Conservation (phyloP, 306 rosid species). For the Carpinus viminea region DNA sequence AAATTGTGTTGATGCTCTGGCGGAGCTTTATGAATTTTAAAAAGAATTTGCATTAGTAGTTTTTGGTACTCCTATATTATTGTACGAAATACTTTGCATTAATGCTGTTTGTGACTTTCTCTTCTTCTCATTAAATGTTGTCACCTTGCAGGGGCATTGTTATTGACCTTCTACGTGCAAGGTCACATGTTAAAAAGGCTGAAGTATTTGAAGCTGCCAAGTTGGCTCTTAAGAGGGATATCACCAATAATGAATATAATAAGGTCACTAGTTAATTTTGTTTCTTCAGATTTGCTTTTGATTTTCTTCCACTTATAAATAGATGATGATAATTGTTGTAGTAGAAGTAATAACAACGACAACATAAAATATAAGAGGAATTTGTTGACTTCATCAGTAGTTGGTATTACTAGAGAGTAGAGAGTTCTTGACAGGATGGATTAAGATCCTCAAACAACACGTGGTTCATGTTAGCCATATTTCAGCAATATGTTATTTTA, state of each 20-base stretch:
- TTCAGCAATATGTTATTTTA: not conserved
- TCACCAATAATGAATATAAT: constrained; percentile 59
- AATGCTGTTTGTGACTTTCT: not conserved
- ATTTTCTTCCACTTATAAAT: not conserved
- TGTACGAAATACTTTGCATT: not conserved
- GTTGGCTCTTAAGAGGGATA: constrained; percentile 57
- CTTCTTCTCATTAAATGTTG: constrained; percentile 12
- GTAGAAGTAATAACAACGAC: not conserved
- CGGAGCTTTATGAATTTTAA: not conserved
- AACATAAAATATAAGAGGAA: not conserved
- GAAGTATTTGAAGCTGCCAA: constrained; percentile 71
- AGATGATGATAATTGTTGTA: not conserved
- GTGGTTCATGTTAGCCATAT: not conserved
- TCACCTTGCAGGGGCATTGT: constrained; percentile 73
- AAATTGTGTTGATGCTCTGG: constrained; percentile 1
- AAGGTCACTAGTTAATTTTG: constrained; percentile 48
- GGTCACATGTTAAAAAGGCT: constrained; percentile 63
- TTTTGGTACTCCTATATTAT: not conserved
- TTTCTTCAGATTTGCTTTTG: not conserved
- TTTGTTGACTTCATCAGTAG: not conserved
- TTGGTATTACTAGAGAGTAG: too few species aligned
- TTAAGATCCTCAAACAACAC: not conserved
- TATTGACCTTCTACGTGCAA: constrained; percentile 64
- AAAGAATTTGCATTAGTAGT: not conserved
- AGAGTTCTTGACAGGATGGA: not conserved